Percentiles rank a stretch among this genome's conserved stretches.
These are phyloP conservation scores for Benincasa hispida DNA, from an alignment of 306 rosid genomes.

Conservation along the genomic window DNA sequence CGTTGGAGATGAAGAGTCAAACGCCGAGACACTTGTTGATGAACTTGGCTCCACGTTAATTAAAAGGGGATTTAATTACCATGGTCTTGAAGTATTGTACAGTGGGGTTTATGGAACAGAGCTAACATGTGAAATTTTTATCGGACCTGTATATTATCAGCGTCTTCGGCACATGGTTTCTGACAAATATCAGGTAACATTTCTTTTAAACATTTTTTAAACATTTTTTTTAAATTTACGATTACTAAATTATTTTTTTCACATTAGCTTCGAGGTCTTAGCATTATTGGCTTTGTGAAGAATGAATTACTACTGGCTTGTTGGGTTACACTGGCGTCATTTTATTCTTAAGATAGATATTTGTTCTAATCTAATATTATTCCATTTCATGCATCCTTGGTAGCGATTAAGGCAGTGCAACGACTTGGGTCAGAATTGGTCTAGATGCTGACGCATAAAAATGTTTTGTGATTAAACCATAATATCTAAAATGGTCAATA, in stretches of 20 bases:
- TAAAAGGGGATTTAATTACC: slow-evolving; percentile 81
- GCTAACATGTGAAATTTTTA: slow-evolving; percentile 74
- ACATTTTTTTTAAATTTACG: not conserved
- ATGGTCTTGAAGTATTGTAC: slow-evolving; percentile 75
- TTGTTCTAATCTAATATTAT: not conserved
- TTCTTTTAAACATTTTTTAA: not conserved
- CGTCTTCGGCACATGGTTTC: slow-evolving; percentile 96
- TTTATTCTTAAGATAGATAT: not conserved
- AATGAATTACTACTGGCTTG: not conserved
- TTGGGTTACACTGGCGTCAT: not conserved
- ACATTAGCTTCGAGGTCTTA: not conserved
- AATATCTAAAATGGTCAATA: not conserved
- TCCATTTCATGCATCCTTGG: not conserved
- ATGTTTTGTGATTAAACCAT: not conserved
- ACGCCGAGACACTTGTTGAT: slow-evolving; percentile 55
- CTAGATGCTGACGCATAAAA: not conserved
- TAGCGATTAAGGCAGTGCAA: not conserved
- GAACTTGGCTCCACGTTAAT: slow-evolving; percentile 70
- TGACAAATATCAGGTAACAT: slow-evolving; percentile 87
- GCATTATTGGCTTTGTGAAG: not conserved
- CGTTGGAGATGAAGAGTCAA: slow-evolving; percentile 20
- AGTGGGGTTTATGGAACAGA: slow-evolving; percentile 95
- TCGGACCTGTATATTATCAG: slow-evolving; percentile 96
- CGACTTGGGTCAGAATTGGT: not conserved
- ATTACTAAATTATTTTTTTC: not conserved